Evolutionary conservation across 148 eudicot genomes (phyloP).

Genomic region (Diospyros kaki): DNA sequence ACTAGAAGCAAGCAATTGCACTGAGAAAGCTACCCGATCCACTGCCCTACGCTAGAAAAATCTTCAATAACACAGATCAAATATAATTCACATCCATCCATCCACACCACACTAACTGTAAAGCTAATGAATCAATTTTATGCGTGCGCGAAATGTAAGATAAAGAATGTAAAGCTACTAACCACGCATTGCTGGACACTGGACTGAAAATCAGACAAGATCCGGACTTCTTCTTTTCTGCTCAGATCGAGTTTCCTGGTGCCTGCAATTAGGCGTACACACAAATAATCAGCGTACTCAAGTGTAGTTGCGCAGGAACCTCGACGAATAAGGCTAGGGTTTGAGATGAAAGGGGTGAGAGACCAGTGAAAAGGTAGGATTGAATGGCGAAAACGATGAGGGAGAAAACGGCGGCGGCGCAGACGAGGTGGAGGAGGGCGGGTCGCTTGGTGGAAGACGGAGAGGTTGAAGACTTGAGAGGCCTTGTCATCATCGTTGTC

Average conservation of each 20-base stretch:
- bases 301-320: neutral
- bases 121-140: neutral
- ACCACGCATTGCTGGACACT: slow-evolving; percentile 86
- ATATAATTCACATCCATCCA: neutral
- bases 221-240: slow-evolving; percentile 26
- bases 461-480: slow-evolving; percentile 6
- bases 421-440: slow-evolving; percentile 49
- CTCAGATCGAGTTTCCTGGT: slow-evolving; percentile 17
- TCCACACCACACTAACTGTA: neutral
- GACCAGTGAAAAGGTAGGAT: slow-evolving; percentile 50
- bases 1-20: neutral
- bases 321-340: neutral
- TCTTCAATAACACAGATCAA: neutral
- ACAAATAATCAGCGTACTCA: neutral
- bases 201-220: slow-evolving; percentile 60
- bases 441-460: slow-evolving; percentile 17
- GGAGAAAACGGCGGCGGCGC: slow-evolving; percentile 54
- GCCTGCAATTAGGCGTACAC: slow-evolving; percentile 24
- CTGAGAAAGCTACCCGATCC: neutral
- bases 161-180: slow-evolving; percentile 11
- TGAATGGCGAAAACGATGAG: slow-evolving; percentile 60
- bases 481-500: slow-evolving; percentile 16
- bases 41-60: neutral
- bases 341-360: neutral
- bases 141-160: neutral